phyloP scores from a whole-genome alignment of 495 filamentous ascomycete species.

The Talaromyces nanjingensis region DNA sequence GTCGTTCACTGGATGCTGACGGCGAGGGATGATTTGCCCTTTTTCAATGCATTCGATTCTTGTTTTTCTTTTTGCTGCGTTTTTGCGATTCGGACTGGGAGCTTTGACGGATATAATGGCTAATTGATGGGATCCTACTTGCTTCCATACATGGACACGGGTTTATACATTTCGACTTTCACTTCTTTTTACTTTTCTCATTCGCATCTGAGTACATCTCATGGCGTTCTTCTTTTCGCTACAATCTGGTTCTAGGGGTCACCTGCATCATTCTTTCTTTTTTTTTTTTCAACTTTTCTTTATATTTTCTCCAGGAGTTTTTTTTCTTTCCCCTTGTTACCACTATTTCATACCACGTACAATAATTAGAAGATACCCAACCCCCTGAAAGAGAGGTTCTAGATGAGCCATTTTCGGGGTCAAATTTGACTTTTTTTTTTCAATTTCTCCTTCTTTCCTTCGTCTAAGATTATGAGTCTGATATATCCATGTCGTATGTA shows the following conservation, averaged over 20 bases:
- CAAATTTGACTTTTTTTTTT: neutral
- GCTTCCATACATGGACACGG: too few species aligned
- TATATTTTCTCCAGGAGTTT: too few species aligned
- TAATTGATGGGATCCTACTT: neutral
- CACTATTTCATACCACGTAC: slow-evolving; percentile 5
- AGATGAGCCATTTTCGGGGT: neutral
- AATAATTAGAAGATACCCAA: slow-evolving; percentile 10
- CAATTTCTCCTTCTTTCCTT: neutral
- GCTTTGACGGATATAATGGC: neutral
- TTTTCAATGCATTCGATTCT: neutral
- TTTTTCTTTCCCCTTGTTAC: slow-evolving; percentile 9
- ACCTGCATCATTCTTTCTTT: neutral
- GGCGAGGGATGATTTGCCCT: slow-evolving; percentile 15
- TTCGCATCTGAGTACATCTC: neutral
- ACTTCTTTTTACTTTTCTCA: neutral
- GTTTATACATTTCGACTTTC: too few species aligned
- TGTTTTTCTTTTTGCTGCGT: neutral
- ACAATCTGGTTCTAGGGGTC: too few species aligned
- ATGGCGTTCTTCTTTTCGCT: neutral
- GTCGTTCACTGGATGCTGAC: slow-evolving; percentile 26
- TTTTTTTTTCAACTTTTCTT: too few species aligned
- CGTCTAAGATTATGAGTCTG: neutral
- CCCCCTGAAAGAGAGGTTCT: slow-evolving; percentile 1
- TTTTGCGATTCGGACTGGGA: neutral
- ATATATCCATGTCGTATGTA: neutral